Evolutionary conservation across 495 filamentous ascomycete genomes (phyloP), one percentile per base, ranked within the genome.

Genomic region (Delitschia confertaspora): DNA sequence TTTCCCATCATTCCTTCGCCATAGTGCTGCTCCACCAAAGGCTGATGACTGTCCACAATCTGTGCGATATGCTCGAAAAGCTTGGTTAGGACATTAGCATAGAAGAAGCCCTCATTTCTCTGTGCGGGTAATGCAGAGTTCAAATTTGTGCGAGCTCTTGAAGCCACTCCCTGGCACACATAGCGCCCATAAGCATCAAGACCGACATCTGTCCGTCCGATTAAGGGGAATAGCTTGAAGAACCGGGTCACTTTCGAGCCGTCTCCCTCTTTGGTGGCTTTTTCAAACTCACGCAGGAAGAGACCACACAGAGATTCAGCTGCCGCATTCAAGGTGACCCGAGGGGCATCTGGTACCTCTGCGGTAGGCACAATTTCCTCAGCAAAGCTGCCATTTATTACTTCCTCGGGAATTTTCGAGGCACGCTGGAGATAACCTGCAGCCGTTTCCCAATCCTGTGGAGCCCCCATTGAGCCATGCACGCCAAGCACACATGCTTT

Each of bases 391-490:
- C 93, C 83, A 39, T 82, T 69, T 32, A 88, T 69, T 47, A 95
- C 88, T 0, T 80, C 71, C 13, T 74, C 65, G 0, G 91, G 88
- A 29, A 98, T 80, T 50, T 82, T 76, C 30, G 76, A 73, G 3
- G 93, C 86, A 8, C 91, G 79, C 37, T 80, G 75, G 30, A 96
- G 71, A 61, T 95, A 96, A 24, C 74, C 82, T 27, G 91, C 91
- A 3, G 91, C 91, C 0, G 82, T 89, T 66, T 98, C 91, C 93
- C 93, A 98, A 64, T 96, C 93, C 63, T 98, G 91, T 27, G 93
- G 83, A 2, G 87, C 91, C 9, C 91, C 93, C 91, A 98, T 96
- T 29, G 84, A 88, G 13, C 86, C 88, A 10, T 85, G 78, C 19
- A 96, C 88, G n/a, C 91, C 93, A 14, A 95, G 75, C 29, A 96